Evolutionary conservation across 495 filamentous ascomycete genomes (phyloP), one percentile per base, ranked within the genome.

Genomic region (Aspergillus ostianus): DNA sequence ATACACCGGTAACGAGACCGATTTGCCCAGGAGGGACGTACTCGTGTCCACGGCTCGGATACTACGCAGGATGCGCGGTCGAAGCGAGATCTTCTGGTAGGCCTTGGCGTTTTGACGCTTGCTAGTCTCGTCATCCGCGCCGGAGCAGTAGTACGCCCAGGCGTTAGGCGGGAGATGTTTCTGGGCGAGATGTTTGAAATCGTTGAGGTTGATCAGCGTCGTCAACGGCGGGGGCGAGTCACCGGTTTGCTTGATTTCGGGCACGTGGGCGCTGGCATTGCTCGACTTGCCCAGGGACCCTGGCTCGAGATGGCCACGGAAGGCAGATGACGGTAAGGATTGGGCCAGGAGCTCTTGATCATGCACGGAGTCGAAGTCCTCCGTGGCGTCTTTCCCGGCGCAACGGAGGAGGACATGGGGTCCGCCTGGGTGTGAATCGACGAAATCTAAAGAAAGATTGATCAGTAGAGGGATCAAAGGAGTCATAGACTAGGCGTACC

Each of bases 111-210:
- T 94, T 67, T 93, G 88, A 55, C 87, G 82, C 73, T 92, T 79
- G 5, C 90, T 93, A 74, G 94, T 91, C 74, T 95, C 90, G 63
- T 95, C 92, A 64, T 95, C 91, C 0, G 91, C 90, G 7, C 86
- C 91, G 57, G 87, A 90, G 4, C 85, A 87, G 69, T 94, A 95
- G 70, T 93, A 95, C 7, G 85, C 91, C 91, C 91, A 95, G 19
- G 90, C 88, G 62, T 90, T 91, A 2, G 77, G 70, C 3, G 81
- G 71, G 13, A 89, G 73, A 49, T 76, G 76, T 9, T 67, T 64
- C 13, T 78, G 64, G 5, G 89, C 87, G 0, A 84, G 79, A 50
- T 69, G 30, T 64, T 84, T 81, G 69, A 92, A 91, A 68, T 92
- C 90, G 60, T 87, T 72, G 27, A 82, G 73, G 51, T 81, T 87